A percentile compares a stretch with the other conserved stretches of the same genome.
These are phyloP conservation scores for Brassica balearica DNA, from an alignment of 441 rosid genomes.

Conservation along the genomic window DNA sequence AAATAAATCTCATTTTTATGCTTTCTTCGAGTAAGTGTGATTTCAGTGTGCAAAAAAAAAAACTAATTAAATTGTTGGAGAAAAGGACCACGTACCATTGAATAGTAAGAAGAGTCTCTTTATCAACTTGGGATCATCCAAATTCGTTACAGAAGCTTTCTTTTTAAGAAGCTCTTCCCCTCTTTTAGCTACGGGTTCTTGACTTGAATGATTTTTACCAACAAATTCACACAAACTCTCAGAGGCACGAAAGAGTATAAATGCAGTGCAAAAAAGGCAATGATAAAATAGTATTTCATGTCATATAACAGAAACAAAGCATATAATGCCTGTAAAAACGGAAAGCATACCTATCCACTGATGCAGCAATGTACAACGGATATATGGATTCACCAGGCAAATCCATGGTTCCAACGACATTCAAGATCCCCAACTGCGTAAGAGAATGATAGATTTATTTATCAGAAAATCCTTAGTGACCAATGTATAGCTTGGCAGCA, in stretches of 20 bases:
- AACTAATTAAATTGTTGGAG: not conserved
- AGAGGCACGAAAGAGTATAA: slow-evolving; percentile 30
- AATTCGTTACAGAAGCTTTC: slow-evolving; percentile 72
- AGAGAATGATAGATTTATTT: not conserved
- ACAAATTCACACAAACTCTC: slow-evolving; percentile 40
- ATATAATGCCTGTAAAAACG: not conserved
- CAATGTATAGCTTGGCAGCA: slow-evolving; percentile 30
- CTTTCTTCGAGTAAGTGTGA: slow-evolving; percentile 9
- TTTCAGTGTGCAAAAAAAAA: slow-evolving; percentile 22
- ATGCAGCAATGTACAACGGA: slow-evolving; percentile 82
- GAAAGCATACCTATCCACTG: slow-evolving; percentile 69
- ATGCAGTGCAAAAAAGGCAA: slow-evolving; percentile 21
- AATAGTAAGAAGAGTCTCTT: slow-evolving; percentile 74
- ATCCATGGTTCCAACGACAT: slow-evolving; percentile 84
- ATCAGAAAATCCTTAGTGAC: slow-evolving; percentile 5
- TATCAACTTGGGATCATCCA: slow-evolving; percentile 80
- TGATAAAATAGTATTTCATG: slow-evolving; percentile 21
- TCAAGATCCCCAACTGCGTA: slow-evolving; percentile 86
- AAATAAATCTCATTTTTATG: not conserved
- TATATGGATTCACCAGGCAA: slow-evolving; percentile 78
- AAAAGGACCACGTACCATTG: slow-evolving; percentile 61
- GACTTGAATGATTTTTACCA: slow-evolving; percentile 63
- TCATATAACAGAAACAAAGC: slow-evolving; percentile 26
- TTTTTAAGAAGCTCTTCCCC: slow-evolving; percentile 94
- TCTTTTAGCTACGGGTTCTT: slow-evolving; percentile 84